Percentiles rank a stretch among this genome's conserved stretches.
Conservation (phyloP, 208 protist genomes). For the Crithidia thermophila region DNA sequence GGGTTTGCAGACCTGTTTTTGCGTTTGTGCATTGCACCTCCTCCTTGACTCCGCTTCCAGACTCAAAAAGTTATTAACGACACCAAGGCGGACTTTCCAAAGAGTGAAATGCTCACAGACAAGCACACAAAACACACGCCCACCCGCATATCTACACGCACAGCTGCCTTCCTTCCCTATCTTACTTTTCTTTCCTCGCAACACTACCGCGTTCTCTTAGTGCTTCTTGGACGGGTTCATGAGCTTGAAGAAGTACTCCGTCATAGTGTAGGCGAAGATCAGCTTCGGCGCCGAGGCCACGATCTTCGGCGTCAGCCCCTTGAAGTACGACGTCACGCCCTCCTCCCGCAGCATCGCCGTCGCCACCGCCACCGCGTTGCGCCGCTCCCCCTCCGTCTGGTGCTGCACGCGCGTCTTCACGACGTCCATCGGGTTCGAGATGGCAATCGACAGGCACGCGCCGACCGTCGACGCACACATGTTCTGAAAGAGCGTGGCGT, state of each 20-base stretch:
- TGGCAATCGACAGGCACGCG: slow-evolving; percentile 77
- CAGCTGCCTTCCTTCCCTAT: no score
- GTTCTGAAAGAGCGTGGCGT: slow-evolving; percentile 87
- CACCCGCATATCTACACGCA: neutral
- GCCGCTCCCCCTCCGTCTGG: slow-evolving; percentile 50
- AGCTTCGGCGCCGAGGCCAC: slow-evolving; percentile 81
- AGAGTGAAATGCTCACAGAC: no score
- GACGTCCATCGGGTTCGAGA: slow-evolving; percentile 94
- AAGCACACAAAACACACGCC: no score
- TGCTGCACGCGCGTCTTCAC: slow-evolving; percentile 94
- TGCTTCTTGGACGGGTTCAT: slow-evolving; percentile 52
- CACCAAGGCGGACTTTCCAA: no score
- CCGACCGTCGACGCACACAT: slow-evolving; percentile 83
- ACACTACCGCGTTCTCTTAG: neutral
- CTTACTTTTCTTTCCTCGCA: neutral
- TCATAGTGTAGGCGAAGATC: slow-evolving; percentile 89
- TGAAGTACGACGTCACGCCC: slow-evolving; percentile 84
- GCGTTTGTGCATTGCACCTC: no score
- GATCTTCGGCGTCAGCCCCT: slow-evolving; percentile 91
- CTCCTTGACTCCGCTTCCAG: no score
- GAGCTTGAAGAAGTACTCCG: slow-evolving; percentile 69
- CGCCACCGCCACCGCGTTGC: slow-evolving; percentile 48
- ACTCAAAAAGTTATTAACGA: no score
- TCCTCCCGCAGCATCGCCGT: slow-evolving; percentile 76
- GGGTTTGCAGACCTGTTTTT: no score